Base-by-base conservation (phyloP, 257 asterid species). In the Plantago elongata region DNA sequence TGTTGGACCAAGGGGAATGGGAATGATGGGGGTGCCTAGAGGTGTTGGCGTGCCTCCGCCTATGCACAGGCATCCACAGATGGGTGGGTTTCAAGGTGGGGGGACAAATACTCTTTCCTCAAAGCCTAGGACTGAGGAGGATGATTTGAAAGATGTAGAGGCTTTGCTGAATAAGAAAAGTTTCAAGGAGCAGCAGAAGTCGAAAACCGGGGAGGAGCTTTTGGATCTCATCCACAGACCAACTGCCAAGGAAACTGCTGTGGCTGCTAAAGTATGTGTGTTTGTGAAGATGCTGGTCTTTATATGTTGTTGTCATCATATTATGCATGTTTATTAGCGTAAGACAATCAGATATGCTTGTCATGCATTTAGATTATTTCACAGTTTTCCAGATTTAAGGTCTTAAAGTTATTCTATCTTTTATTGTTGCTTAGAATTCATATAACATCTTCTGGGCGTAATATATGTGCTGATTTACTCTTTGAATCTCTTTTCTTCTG, bases 21-120 rank as follows among this genome's bases (percentile, higher is more conserved):
- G 92, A 27, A 82, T 88, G 79, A 80, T 87, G 18, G 97, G 97
- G 55, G 77, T 91, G 62, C 98, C 96, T 0, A 83, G 90, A 73
- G 98, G 98, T 13, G 84, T 88, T 5, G 98, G 95, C 3, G 86
- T 89, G 54, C 95, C 97, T 0, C 98, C 97, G 11, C 97, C 95
- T 0, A 81, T 89, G 97, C 88, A 78, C 54, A 83, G 95, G 70
- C 84, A 65, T 65, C 75, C 80, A 51, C 80, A 85, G n/a, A 67
- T 78, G 79, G 78, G 29, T 16, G 30, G 73, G 34, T 63, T 58
- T 27, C 74, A 83, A 54, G 72, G 76, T 4, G 84, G 78, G 17
- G 84, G 78, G 4, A 34, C 77, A 5, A 79, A 72, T 84, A 66
- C 72, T 9, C 74, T 72, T 69, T 64, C 76, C 42, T 15, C 79